Evolutionary conservation across 1,139 yeast genomes (phyloP).

Genomic region (Candida sp.): DNA sequence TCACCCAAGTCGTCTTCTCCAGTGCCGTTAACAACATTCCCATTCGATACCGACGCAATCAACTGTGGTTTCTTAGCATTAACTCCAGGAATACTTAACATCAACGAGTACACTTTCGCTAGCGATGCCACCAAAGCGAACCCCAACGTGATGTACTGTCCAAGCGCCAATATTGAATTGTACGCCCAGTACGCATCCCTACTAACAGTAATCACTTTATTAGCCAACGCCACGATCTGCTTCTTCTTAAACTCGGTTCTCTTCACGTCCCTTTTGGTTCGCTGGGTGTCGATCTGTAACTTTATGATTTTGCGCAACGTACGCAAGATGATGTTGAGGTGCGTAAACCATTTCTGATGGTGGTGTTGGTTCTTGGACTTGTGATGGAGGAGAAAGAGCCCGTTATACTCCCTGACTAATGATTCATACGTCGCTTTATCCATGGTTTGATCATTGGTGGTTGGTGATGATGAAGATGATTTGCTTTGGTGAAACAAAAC

Average conservation of each 20-base stretch:
- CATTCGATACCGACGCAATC: background rate
- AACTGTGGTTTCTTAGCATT: background rate
- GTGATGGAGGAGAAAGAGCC: constrained; percentile 67
- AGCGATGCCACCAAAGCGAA: constrained; percentile 65
- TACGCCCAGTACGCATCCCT: constrained; percentile 59
- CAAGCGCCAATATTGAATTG: constrained; percentile 71
- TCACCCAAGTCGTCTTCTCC: constrained; percentile 28
- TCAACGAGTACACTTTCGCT: constrained; percentile 46
- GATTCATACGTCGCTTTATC: constrained; percentile 13
- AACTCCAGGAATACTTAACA: constrained; percentile 25
- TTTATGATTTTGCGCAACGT: constrained; percentile 46
- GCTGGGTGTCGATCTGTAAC: constrained; percentile 22
- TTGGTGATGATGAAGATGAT: background rate
- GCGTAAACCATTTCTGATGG: constrained; percentile 78
- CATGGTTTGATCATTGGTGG: constrained; percentile 4
- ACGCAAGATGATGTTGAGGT: constrained; percentile 67
- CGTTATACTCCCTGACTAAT: constrained; percentile 49
- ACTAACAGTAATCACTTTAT: constrained; percentile 42
- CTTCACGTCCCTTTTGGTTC: constrained; percentile 11
- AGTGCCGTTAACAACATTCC: constrained; percentile 1
- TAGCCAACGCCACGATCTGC: constrained; percentile 26
- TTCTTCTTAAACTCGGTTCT: constrained; percentile 15
- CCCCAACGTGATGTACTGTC: constrained; percentile 80
- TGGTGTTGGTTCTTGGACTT: constrained; percentile 80
- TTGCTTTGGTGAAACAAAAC: background rate